Evolutionary conservation across 164 flowering plant genomes (phyloP).

Genomic region (Warburgia ugandensis): DNA sequence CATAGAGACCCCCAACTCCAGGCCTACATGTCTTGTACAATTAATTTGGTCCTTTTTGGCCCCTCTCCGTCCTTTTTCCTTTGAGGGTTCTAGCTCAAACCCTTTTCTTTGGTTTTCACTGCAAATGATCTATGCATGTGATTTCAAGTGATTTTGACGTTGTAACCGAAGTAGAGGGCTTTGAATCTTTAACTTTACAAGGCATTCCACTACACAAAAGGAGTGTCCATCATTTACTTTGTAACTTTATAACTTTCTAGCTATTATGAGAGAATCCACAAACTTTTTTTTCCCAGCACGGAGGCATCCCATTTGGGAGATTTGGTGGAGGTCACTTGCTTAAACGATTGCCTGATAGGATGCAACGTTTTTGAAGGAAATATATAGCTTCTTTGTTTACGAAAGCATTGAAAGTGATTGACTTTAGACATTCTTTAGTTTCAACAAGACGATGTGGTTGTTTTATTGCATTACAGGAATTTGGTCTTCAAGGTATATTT

Average conservation of each 20-base stretch:
- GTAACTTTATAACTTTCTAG: not conserved
- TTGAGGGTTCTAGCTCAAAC: no score
- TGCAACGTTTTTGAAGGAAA: no score
- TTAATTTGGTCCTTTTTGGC: not conserved
- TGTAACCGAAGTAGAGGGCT: not conserved
- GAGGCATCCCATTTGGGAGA: no score
- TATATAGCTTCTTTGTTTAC: no score
- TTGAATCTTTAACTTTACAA: conserved; percentile 4
- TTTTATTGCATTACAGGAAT: not conserved
- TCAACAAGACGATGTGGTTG: not conserved
- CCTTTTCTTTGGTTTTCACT: no score
- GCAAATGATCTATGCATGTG: no score
- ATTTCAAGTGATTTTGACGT: conserved; percentile 1
- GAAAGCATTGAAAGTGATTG: not conserved
- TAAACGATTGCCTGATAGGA: no score
- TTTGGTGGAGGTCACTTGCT: no score
- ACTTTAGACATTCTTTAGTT: not conserved
- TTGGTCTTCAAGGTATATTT: not conserved
- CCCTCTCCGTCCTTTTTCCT: no score
- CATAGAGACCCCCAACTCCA: no score
- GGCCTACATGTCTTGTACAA: not conserved
- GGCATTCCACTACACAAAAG: not conserved
- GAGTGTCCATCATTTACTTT: not conserved
- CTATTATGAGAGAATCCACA: conserved; percentile 5
- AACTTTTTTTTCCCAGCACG: no score